Evolutionary conservation across 345 rosid species (phyloP), one percentile per base, ranked within the genome.

Genomic region (Fremontodendron californicum): DNA sequence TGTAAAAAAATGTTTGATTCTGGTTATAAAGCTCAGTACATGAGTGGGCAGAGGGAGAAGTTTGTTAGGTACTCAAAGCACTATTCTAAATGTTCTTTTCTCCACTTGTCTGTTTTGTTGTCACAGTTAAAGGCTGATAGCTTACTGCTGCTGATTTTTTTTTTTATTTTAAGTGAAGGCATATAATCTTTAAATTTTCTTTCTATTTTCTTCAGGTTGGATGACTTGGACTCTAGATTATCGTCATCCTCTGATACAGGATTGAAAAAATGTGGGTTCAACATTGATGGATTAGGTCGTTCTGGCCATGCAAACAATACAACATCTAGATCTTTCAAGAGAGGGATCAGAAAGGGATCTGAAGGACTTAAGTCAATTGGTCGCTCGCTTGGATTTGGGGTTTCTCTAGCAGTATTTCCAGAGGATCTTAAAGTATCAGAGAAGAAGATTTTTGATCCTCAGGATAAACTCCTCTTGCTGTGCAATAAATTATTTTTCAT

Each of bases 321-420:
- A 82, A 74, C 88, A 9, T 85, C 98, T 37, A 91, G 86, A 75
- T 93, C 97, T 42, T 90, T 95, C 49, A 93, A 89, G 84, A 85
- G 75, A 82, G 93, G 98, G 40, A 86, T 95, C 82, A 89, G 77
- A 69, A 92, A 80, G 79, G 98, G 99, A 39, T 93, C 98, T 7
- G 96, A 87, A 82, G 99, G 99, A 23, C 96, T 95, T 19, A 92
- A 87, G 81, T 93, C 99, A 51, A 78, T 95, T 77, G 98, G 99
- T 54, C 92, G 97, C 62, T 90, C 99, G 8, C 91, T 95, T 71
- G 81, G 97, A 68, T 88, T 95, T 70, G 99, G 98, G 65, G 99
- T 93, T 63, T 86, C 99, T 18, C 85, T 90, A 15, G 97, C 94
- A 0, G 98, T 95, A 64, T 95, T 95, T 77, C 96, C 98, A 0